Evolutionary conservation across 2,329 filamentous ascomycete species (phyloP).

Genomic region (Cladosporium sp.): DNA sequence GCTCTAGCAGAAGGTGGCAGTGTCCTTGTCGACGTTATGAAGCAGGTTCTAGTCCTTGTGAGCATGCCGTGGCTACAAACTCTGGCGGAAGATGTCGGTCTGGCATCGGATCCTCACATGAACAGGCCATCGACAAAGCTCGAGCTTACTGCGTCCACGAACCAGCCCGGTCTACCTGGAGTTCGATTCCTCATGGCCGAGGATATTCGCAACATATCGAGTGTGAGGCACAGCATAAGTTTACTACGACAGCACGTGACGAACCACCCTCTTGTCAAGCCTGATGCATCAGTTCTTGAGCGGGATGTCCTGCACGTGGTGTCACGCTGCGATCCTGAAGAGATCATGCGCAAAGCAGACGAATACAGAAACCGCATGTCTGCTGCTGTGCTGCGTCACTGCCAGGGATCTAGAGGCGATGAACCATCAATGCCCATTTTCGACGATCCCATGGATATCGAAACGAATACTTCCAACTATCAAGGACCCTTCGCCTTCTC

Average conservation of each 20-base stretch:
- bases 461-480: background rate
- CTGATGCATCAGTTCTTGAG: background rate
- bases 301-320: background rate
- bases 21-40: conserved; percentile 22
- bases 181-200: conserved; percentile 71
- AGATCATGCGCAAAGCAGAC: background rate
- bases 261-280: conserved; percentile 50
- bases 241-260: conserved; percentile 71
- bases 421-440: background rate
- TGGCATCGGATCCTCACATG: background rate
- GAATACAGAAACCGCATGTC: background rate
- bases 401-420: background rate
- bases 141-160: conserved; percentile 56
- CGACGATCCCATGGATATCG: background rate
- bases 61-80: conserved; percentile 32
- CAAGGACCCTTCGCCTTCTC: background rate
- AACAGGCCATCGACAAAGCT: background rate
- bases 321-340: background rate
- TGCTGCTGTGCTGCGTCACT: background rate
- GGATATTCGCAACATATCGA: conserved; percentile 50
- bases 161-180: conserved; percentile 17
- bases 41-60: conserved; percentile 25
- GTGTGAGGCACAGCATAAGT: conserved; percentile 66
- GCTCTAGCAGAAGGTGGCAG: conserved; percentile 21
- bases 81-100: conserved; percentile 19